Base-by-base conservation (phyloP, 2,329 filamentous ascomycete species). In the Chaetomium strumarium region DNA sequence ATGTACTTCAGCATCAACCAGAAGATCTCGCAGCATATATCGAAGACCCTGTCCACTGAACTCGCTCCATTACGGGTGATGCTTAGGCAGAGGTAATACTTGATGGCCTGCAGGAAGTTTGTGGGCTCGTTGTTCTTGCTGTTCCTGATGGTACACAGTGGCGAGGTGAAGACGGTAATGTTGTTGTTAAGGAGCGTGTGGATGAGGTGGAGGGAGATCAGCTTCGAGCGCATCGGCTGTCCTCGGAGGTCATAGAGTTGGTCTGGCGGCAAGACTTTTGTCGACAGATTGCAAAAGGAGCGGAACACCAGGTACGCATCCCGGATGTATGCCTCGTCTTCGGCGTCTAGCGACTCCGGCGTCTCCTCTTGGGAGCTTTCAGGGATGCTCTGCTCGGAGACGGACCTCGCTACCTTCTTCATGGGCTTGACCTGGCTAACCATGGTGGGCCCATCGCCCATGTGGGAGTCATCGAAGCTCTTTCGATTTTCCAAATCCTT, bases 291-390 rank as follows among this genome's bases (percentile, higher is more conserved):
- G 77, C 95, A 99, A 73, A 99, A 93, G 3, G 93, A 96, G 31
- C 93, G 83, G 73, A 99, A 97, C 42, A 99, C 90, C 19, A 99
- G 80, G 69, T 97, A 99, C 10, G 93, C 91, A 71, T 99, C 93
- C 62, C 93, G 88, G 62, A 97, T 90, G 67, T 95, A 97, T 17
- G 97, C 89, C 67, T 99, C 93, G 64, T 99, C 93, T 66, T 96
- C 90, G 29, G 78, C 77, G 50, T 86, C 84, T 17, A 83, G 71
- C 17, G 75, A 72, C 51, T 89, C 83, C 20, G 78, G 66, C 19
- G 76, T 72, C 51, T 86, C 82, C 31, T 80, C 75, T 2, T 69
- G 66, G 14, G 73, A 71, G 51, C 75, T 74, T 49, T 86, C 84
- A 4, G 73, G 72, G 1, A 75, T 72, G 9, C 76, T 77, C 55